phyloP scores from a whole-genome alignment of 139 green algal species.

The Chlorella sp. region DNA sequence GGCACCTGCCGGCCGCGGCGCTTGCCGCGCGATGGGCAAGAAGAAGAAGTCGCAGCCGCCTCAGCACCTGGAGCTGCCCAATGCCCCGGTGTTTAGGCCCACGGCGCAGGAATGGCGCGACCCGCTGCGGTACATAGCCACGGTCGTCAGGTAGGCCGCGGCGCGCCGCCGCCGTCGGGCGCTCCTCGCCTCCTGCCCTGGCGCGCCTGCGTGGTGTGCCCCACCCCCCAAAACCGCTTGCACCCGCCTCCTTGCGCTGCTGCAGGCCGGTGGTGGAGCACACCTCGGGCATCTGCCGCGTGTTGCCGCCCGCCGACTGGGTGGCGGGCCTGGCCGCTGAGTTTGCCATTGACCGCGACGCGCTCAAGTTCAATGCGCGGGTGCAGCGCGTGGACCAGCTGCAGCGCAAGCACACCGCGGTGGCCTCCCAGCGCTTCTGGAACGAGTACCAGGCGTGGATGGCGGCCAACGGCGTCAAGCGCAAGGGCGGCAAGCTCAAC shows the following conservation, averaged over 20 bases:
- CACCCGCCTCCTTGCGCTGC: background rate
- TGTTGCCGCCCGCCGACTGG: conserved; percentile 79
- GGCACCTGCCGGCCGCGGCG: background rate
- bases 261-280: conserved; percentile 29
- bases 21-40: conserved; percentile 3
- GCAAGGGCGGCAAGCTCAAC: conserved; percentile 36
- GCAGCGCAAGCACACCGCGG: conserved; percentile 52
- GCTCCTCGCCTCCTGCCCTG: background rate
- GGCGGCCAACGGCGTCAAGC: conserved; percentile 33
- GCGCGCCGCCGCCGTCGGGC: too few relatives aligned
- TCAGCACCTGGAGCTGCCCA: conserved; percentile 27
- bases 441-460: conserved; percentile 34
- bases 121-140: conserved; percentile 73
- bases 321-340: conserved; percentile 41
- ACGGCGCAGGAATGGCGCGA: conserved; percentile 73
- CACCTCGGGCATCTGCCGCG: conserved; percentile 36
- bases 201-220: background rate
- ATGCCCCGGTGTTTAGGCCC: conserved; percentile 75
- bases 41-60: conserved; percentile 4
- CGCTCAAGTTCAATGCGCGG: conserved; percentile 73
- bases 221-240: background rate
- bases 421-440: conserved; percentile 30
- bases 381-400: conserved; percentile 87
- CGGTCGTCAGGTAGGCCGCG: conserved; percentile 51
- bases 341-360: conserved; percentile 66